Evolutionary conservation across 148 eudicot genomes (phyloP), one percentile per base, ranked within the genome.

Genomic region (Agrostemma githago): DNA sequence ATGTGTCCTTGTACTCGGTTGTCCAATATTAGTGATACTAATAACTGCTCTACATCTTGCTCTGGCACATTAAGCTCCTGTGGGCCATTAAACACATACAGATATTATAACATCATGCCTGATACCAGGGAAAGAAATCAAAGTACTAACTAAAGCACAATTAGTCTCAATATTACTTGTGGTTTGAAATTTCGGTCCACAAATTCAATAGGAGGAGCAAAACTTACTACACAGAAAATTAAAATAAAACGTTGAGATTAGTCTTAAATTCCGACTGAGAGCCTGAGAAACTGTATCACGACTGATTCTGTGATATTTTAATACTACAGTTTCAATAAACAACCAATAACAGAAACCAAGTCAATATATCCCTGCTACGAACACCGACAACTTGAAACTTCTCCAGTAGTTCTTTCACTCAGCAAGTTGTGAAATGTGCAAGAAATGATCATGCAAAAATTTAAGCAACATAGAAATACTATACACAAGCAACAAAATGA

Each of bases 51-150:
- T 16, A 95, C 98, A 72, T 95, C 98, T 82, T 78, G 82, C 78
- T 90, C 98, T 39, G 98, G 97, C 68, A 92, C 96, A 71, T 95
- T 92, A 74, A 95, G 96, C 85, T 92, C 98, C 98, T 93, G 77
- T 40, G 78, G 8, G 40, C 48, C 67, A 34, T 51, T 15, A 12
- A 51, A 51, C 9, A 6, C 14, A 15, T 26, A 26, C 34, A 26
- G 34, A 26, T 26, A 51, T 51, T 15, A 51, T 4, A 48, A 48
- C 53, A 51, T 12, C 14, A 51, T 51, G 11, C 10, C 3, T 51
- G 14, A 51, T 51, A 9, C 56, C 56, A 12, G 15, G 56, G 56
- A 51, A 51, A 11, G 56, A 10, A 51, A 10, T 26, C 34, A 26
- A 26, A 26, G 34, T 26, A 26, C 34, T 26, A 26, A 26, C 34